Conservation (phyloP, 768 basidiomycete species). For the Suillus fuscotomentosus region DNA sequence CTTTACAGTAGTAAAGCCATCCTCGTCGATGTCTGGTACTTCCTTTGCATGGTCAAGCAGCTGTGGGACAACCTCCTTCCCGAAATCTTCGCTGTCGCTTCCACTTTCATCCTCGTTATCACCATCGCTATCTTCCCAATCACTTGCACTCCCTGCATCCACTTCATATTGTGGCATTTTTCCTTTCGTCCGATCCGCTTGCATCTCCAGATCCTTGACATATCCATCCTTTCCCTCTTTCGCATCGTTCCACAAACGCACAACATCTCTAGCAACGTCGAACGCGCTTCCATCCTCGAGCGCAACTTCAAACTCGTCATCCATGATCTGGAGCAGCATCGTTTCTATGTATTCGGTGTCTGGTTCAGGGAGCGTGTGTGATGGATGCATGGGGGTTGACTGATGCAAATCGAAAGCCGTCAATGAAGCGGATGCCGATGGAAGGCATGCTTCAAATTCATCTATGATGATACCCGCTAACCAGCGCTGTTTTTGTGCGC, state of each 20-base stretch:
- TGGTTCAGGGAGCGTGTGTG: slow-evolving; percentile 26
- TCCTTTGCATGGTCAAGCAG: slow-evolving; percentile 46
- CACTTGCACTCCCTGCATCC: slow-evolving; percentile 35
- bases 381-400: background rate
- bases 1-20: slow-evolving; percentile 86
- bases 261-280: slow-evolving; percentile 68
- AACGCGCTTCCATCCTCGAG: slow-evolving; percentile 86
- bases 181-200: slow-evolving; percentile 56
- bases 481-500: slow-evolving; percentile 77
- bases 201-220: slow-evolving; percentile 61
- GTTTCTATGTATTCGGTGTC: slow-evolving; percentile 83
- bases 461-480: slow-evolving; percentile 80
- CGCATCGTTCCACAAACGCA: slow-evolving; percentile 63
- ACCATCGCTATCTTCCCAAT: slow-evolving; percentile 49
- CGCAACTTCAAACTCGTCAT: slow-evolving; percentile 81
- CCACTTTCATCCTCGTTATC: slow-evolving; percentile 17
- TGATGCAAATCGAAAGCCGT: background rate
- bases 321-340: slow-evolving; percentile 77
- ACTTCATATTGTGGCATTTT: slow-evolving; percentile 53
- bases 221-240: slow-evolving; percentile 43
- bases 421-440: slow-evolving; percentile 22
- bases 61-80: slow-evolving; percentile 52
- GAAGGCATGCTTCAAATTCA: slow-evolving; percentile 61
- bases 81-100: slow-evolving; percentile 37
- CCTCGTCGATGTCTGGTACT: slow-evolving; percentile 83